Base-by-base conservation (phyloP, 495 filamentous ascomycete genomes). In the Lasiosphaeria hispida region DNA sequence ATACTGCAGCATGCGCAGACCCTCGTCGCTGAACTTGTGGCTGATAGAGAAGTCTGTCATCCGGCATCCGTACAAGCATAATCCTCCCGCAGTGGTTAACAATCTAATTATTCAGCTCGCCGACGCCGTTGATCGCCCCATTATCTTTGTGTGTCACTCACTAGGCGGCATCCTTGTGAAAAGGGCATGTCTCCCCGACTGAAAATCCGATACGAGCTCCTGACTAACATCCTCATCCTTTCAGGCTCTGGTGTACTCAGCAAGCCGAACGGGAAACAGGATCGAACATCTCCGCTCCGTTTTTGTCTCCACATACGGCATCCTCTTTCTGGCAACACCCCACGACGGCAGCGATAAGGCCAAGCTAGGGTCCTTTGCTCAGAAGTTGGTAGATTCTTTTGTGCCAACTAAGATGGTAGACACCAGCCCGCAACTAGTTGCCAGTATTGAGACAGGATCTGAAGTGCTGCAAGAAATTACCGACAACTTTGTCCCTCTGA, bases 1-100 rank as follows among this genome's bases (percentile, higher is more conserved):
- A 39, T 52, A 10, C 35, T 52, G 48, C 48, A 52, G 35, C 48
- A 52, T 37, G 48, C 48, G 13, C 48, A 52, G 35, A 52, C 48
- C 3, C 33, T 52, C 14, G 35, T 52, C 23, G 48, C 48, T 19
- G 48, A 52, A 13, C 48, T 52, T 39, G 48, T 52, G 14, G 48
- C 48, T 39, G 48, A 52, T 52, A 38, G 48, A 52, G 48, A 52
- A 23, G 48, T 52, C 36, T 9, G 30, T 52, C 5, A 17, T 11
- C 36, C 14, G 10, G 48, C 34, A 34, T 10, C 48, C 13, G 17
- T 10, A 4, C 35, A 15, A 33, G 0, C 6, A 23, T 35, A 33
- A 35, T 5, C 23, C 23, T 5, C 23, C 23, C 23, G 34, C 4
- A 50, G 4, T 11, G 14, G 13, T 33, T 50, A 23, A 37, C 33